phyloP scores from a whole-genome alignment of 352 stramenopile genomes.

The Globisporangium ultimum region DNA sequence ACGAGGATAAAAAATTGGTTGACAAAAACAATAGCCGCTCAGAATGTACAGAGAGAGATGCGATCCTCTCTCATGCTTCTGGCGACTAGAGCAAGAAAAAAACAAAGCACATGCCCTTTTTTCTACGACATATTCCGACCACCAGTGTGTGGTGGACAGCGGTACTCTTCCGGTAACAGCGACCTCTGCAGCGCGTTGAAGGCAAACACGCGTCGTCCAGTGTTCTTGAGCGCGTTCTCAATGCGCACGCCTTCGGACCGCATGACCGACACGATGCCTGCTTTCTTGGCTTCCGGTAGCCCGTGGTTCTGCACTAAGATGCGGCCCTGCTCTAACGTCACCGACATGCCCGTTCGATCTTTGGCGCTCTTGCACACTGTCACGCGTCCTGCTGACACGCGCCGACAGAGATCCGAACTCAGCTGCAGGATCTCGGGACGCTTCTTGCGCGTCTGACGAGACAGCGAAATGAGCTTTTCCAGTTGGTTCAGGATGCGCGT shows the following conservation, averaged over 20 bases:
- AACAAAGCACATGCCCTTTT: background rate
- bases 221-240: conserved; percentile 86
- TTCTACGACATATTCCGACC: conserved; percentile 76
- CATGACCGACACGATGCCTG: conserved; percentile 79
- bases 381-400: conserved; percentile 85
- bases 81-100: background rate
- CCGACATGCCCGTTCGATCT: conserved; percentile 96
- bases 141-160: conserved; percentile 73
- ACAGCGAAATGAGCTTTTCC: conserved; percentile 68
- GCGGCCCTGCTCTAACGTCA: conserved; percentile 93
- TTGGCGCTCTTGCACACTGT: conserved; percentile 98
- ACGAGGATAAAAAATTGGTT: conserved; percentile 5
- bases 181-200: conserved; percentile 86
- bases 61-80: background rate
- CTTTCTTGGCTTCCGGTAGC: conserved; percentile 68
- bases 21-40: conserved; percentile 4
- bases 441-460: conserved; percentile 75
- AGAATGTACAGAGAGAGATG: background rate
- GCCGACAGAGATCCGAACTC: conserved; percentile 74
- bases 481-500: conserved; percentile 49
- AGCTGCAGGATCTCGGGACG: conserved; percentile 83
- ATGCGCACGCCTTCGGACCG: conserved; percentile 80
- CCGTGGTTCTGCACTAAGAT: conserved; percentile 81
- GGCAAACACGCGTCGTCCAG: conserved; percentile 72
- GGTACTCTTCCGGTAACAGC: conserved; percentile 78